Evolutionary conservation across 163 green algal genomes (phyloP), one percentile per base, ranked within the genome.

Genomic region (Smithsoniella earleae): DNA sequence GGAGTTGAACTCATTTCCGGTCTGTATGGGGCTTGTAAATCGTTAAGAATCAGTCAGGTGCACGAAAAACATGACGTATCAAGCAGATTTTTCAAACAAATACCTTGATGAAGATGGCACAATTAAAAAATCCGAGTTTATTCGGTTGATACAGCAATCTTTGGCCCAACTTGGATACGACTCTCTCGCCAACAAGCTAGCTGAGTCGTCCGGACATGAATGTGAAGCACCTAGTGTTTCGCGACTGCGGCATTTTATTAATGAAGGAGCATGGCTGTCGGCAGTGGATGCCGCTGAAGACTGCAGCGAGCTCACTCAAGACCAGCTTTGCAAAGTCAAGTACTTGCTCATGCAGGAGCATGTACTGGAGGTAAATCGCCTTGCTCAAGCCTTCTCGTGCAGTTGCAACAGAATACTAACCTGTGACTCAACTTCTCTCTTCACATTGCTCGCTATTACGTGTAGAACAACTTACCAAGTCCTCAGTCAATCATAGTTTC

Each of bases 321-420:
- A 69, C 3, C 58, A 69, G 25, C 31, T 69, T n/a, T 45, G 43
- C 34, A 30, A 13, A 3, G 34, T 69, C n/a, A 69, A 69, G 25
- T 69, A 43, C 16, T 25, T 69, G 8, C 58, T 69, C 58, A 43
- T 69, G 58, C 58, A 34, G 18, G 30, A 69, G 25, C 34, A 69
- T 34, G 58, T 36, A 2, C 58, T 69, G 10, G 58, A 69, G 58
- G 58, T 69, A 13, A 45, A 31, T 13, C 25, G 49, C 49, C 33
- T 18, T 6, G 8, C 13, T 10, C 8, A 25, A 27, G 6, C 6
- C 49, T 25, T 64, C 8, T 8, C 49, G 6, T 27, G n/a, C n/a
- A n/a, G n/a, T n/a, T n/a, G n/a, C n/a, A n/a, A n/a, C n/a, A n/a
- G n/a, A n/a, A n/a, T n/a, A n/a, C n/a, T n/a, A n/a, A 69, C 58